Percentiles rank a stretch among this genome's conserved stretches.
phyloP scores from a whole-genome alignment of 495 filamentous ascomycete species.

The Aspergillus homomorphus region DNA sequence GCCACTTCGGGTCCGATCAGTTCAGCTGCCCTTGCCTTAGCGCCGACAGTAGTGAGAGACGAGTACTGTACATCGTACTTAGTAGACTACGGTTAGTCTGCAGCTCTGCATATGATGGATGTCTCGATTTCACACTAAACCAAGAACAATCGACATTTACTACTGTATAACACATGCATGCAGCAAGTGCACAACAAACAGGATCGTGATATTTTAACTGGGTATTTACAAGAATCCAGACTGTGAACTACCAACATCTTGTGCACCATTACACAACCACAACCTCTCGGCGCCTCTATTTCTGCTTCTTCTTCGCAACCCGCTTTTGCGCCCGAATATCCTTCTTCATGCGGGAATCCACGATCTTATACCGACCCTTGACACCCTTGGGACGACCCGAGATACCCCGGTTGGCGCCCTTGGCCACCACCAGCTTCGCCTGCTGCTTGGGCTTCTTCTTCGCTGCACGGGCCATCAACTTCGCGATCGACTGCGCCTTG shows the following conservation, averaged over 20 bases:
- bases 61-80: neutral
- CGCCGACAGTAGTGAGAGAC: neutral
- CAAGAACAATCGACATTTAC: too few species aligned
- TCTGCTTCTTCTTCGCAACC: slow-evolving; percentile 61
- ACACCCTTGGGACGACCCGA: slow-evolving; percentile 76
- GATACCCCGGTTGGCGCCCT: slow-evolving; percentile 79
- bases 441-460: slow-evolving; percentile 83
- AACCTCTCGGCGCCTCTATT: slow-evolving; percentile 14
- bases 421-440: slow-evolving; percentile 87
- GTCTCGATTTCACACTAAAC: too few species aligned
- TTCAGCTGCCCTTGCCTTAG: slow-evolving; percentile 7
- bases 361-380: slow-evolving; percentile 98
- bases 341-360: slow-evolving; percentile 97
- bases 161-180: too few species aligned
- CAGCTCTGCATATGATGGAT: neutral
- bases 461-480: slow-evolving; percentile 73
- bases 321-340: slow-evolving; percentile 91
- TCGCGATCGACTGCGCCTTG: slow-evolving; percentile 80
- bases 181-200: neutral
- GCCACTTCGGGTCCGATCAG: slow-evolving; percentile 12
- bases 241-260: neutral
- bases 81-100: neutral
- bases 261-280: neutral
- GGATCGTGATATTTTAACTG: neutral
- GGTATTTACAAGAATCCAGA: slow-evolving; percentile 1